Evolutionary conservation across 2,329 filamentous ascomycete genomes (phyloP).

Genomic region (Pseudopithomyces maydicus): DNA sequence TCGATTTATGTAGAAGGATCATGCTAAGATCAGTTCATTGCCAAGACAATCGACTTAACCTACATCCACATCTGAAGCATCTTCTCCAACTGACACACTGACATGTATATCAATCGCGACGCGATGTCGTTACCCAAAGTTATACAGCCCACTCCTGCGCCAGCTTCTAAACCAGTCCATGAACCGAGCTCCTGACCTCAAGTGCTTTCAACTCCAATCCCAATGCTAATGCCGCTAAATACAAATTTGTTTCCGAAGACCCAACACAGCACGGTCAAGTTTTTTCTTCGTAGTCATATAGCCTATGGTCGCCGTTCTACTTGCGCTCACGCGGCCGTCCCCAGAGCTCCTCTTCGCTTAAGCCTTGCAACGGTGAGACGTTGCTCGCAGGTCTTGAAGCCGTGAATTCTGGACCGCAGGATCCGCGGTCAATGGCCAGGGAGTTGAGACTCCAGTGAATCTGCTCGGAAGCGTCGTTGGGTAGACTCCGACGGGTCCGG

Average conservation of each 20-base stretch:
- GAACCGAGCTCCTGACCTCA: neutral
- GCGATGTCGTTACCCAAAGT: no score
- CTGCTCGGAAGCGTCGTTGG: constrained; percentile 40
- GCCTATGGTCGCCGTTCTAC: neutral
- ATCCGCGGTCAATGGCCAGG: constrained; percentile 36
- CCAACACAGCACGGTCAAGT: neutral
- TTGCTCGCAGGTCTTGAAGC: constrained; percentile 16
- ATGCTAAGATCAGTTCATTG: no score
- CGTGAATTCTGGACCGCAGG: constrained; percentile 40
- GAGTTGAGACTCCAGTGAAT: constrained; percentile 42
- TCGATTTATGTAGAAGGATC: no score
- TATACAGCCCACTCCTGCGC: neutral
- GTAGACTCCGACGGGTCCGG: constrained; percentile 31
- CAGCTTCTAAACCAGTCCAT: neutral
- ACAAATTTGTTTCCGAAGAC: neutral
- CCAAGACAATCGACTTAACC: no score
- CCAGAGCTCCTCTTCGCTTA: constrained; percentile 33
- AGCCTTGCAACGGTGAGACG: constrained; percentile 11
- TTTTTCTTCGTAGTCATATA: neutral
- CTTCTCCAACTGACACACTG: no score
- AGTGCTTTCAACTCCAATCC: neutral
- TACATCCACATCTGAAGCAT: no score
- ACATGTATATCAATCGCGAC: no score
- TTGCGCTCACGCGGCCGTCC: constrained; percentile 1
- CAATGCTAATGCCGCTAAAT: constrained; percentile 8